Conservation (phyloP, 495 filamentous ascomycete genomes). For the Daldinia loculata region DNA sequence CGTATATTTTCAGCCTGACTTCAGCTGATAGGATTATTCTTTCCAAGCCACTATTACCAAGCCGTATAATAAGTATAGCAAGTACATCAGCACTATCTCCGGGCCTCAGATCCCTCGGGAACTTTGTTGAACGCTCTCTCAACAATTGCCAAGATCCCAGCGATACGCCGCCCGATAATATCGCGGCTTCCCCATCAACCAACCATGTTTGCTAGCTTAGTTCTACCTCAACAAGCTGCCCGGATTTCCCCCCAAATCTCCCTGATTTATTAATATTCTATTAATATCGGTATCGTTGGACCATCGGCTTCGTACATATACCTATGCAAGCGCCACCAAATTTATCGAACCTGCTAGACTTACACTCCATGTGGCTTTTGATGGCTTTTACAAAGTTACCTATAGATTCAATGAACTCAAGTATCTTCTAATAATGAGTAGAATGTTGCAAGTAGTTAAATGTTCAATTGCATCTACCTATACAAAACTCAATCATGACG, state of each 20-base stretch:
- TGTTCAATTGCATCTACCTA: slow-evolving; percentile 36
- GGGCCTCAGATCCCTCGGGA: background rate
- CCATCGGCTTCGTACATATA: background rate
- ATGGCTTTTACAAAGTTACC: background rate
- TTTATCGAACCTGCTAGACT: background rate
- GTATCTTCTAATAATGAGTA: background rate
- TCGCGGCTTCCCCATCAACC: slow-evolving; percentile 35
- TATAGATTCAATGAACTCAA: background rate
- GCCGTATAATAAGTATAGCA: background rate
- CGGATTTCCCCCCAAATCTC: slow-evolving; percentile 39
- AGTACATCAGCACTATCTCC: background rate
- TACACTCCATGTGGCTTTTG: background rate
- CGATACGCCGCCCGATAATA: slow-evolving; percentile 31
- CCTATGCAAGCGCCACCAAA: background rate
- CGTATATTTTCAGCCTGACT: background rate
- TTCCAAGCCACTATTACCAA: background rate
- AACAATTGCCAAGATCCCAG: slow-evolving; percentile 44
- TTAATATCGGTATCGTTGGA: background rate
- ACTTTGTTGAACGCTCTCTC: slow-evolving; percentile 25
- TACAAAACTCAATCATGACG: slow-evolving; percentile 39
- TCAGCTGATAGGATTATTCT: background rate
- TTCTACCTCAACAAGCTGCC: slow-evolving; percentile 33
- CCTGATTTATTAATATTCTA: background rate
- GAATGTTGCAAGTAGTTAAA: slow-evolving; percentile 9
- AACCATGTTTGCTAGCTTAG: slow-evolving; percentile 8